A percentile compares a stretch with the other conserved stretches of the same genome.
Evolutionary conservation across 2,329 filamentous ascomycete genomes (phyloP).

Genomic region (Cercospora sp.): DNA sequence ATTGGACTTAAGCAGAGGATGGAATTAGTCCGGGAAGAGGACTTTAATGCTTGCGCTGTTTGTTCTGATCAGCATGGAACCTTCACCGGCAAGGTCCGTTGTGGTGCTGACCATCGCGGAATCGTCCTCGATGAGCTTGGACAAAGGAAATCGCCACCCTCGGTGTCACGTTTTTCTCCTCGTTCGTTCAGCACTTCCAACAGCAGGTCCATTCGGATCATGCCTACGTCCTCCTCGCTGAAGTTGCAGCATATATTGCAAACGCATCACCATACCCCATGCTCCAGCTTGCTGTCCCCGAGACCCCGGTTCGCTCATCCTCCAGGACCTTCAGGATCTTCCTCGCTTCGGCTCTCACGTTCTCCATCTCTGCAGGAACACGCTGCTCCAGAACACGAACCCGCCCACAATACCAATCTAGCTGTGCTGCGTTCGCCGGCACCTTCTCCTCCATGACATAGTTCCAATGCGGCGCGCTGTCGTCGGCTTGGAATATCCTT

Average conservation of each 20-base stretch:
- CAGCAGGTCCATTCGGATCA: accelerated
- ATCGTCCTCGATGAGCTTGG: background rate
- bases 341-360: conserved; percentile 5
- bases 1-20: no score
- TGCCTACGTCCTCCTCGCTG: conserved; percentile 1
- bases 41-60: no score
- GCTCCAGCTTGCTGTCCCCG: conserved; percentile 7
- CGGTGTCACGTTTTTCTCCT: background rate
- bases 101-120: no score
- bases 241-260: background rate
- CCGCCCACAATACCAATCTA: conserved; percentile 16
- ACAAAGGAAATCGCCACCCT: background rate
- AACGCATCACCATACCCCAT: conserved; percentile 15
- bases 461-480: background rate
- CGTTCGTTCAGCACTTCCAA: background rate
- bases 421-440: conserved; percentile 4
- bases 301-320: background rate
- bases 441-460: background rate
- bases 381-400: conserved; percentile 8
- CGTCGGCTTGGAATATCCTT: background rate
- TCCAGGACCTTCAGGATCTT: conserved; percentile 14
- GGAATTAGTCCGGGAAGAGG: no score
- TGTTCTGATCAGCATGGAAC: no score
- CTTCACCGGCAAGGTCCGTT: no score
- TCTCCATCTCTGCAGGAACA: background rate